A percentile compares a stretch with the other conserved stretches of the same genome.
These are phyloP conservation scores for Aspergillus campestris DNA, from an alignment of 495 filamentous ascomycete genomes.

Conservation along the genomic window DNA sequence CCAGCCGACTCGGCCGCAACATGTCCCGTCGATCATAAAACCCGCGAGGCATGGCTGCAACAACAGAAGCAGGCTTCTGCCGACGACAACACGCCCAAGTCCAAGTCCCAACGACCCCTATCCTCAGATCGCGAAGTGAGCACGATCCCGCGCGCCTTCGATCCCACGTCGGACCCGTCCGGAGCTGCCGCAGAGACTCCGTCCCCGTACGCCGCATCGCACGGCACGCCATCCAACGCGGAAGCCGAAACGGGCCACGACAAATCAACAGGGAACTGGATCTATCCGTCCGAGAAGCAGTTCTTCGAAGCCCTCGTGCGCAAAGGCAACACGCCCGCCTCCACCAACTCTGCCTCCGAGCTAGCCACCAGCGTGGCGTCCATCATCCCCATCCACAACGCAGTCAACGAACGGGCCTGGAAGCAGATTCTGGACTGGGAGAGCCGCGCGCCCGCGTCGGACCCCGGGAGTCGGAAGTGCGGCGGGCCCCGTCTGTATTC, in stretches of 20 bases:
- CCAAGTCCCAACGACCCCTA: conserved; percentile 36
- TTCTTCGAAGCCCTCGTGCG: conserved; percentile 94
- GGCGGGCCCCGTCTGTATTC: conserved; percentile 74
- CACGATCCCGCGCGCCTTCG: conserved; percentile 64
- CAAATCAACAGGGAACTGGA: conserved; percentile 69
- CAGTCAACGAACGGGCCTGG: conserved; percentile 88
- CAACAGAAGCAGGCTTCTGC: conserved; percentile 27
- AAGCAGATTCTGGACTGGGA: conserved; percentile 82
- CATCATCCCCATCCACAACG: conserved; percentile 96
- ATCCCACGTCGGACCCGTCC: conserved; percentile 23
- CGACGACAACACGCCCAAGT: conserved; percentile 21
- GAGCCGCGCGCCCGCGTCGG: conserved; percentile 44
- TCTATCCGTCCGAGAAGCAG: conserved; percentile 91
- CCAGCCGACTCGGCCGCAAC: conserved; percentile 23
- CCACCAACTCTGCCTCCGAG: conserved; percentile 31
- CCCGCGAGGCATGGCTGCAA: conserved; percentile 73
- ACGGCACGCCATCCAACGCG: conserved; percentile 52
- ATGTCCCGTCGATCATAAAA: conserved; percentile 85
- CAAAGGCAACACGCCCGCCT: conserved; percentile 50
- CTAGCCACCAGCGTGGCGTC: conserved; percentile 67
- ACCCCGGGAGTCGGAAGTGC: conserved; percentile 50
- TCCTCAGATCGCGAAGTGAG: conserved; percentile 66
- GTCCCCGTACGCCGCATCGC: conserved; percentile 30
- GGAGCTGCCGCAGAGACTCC: conserved; percentile 19
- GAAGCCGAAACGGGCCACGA: conserved; percentile 65